Base-by-base conservation (phyloP, 1,284 basidiomycete species). In the Malassezia brasiliensis region DNA sequence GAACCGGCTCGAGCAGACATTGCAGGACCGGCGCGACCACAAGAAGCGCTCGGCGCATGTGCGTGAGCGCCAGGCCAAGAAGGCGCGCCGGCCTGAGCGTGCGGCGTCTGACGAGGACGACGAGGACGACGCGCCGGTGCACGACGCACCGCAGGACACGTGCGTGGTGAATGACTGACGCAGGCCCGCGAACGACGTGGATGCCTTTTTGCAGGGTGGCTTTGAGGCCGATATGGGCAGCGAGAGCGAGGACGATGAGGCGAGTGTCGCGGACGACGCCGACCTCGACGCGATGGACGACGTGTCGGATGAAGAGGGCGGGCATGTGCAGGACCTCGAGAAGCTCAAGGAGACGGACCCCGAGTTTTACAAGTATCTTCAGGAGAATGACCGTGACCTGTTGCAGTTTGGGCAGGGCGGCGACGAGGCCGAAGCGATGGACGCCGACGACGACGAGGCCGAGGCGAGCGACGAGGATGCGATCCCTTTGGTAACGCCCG, bases 301-400 rank as follows among this genome's bases (percentile, higher is more conserved):
- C 47, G 58, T 68, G 11, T 57, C 60, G n/a, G 42, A 31, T 14
- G 68, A 62, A 25, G 60, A 50, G 11, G 60, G 58, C 34, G 63
- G 56, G 54, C 90, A 93, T 77, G 77, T 87, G 44, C 75, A 83
- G 44, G 86, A 96, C 53, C 82, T 98, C n/a, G 85, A 87, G 46
- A 85, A 88, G 69, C 81, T 98, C 37, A 87, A 87, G 12, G 86
- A 93, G 76, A 93, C 88, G 76, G 94, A 98, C 75, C 93, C 93
- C 17, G 93, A 96, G 69, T 98, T 98, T 78, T 98, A 84, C 84
- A 90, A 94, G 76, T 98, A 94, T 73, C 80, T 98, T 7, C 85
- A 94, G 78, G 89, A 96, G 77, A 93, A 98, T 72, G 93, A 98
- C 77, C 79, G 81, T 53, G 89, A 90, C 51, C 78, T 98, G 31